A percentile compares a stretch with the other conserved stretches of the same genome.
These are phyloP conservation scores for Apiospora saccharicola DNA, from an alignment of 2,329 filamentous ascomycete species.

Conservation along the genomic window DNA sequence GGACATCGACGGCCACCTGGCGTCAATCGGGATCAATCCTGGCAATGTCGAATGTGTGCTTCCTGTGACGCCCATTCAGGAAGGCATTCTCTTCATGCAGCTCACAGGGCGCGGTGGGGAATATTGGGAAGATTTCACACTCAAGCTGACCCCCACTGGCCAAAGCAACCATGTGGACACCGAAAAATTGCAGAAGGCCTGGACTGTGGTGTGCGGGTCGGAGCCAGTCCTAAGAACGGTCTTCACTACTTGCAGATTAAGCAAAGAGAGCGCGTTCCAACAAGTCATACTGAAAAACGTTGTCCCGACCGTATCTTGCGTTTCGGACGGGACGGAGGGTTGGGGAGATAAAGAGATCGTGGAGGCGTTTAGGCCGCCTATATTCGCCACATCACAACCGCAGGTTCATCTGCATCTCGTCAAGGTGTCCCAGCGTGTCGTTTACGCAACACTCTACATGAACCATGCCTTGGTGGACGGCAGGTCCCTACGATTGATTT, in stretches of 20 bases:
- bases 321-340: background rate
- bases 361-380: background rate
- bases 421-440: background rate
- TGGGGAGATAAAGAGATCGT: background rate
- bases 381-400: background rate
- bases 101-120: background rate
- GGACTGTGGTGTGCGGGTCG: background rate
- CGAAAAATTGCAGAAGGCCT: background rate
- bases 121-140: background rate
- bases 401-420: background rate
- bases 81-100: background rate
- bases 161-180: background rate
- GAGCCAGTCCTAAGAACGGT: background rate
- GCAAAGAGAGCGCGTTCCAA: background rate
- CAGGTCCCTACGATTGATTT: background rate
- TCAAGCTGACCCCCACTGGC: background rate
- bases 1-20: background rate
- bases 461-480: background rate
- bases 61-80: background rate
- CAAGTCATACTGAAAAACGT: constrained; percentile 1
- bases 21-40: background rate
- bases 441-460: background rate
- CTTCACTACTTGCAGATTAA: background rate
- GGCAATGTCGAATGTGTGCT: background rate
- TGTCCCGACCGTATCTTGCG: background rate